Evolutionary conservation across 2,329 filamentous ascomycete genomes (phyloP).

Genomic region (Exophiala mesophila): DNA sequence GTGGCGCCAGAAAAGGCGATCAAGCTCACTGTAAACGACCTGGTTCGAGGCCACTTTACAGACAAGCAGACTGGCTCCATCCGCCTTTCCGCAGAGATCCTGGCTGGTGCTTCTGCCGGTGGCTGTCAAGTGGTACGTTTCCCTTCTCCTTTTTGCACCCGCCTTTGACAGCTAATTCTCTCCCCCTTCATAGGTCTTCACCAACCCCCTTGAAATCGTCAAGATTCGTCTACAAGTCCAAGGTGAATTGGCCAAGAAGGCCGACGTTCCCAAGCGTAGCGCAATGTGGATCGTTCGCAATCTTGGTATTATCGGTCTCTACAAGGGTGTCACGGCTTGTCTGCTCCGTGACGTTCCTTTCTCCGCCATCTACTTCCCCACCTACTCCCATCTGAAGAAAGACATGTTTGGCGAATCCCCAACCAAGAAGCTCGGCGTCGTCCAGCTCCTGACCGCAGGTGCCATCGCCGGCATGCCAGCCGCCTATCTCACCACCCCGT

Average conservation of each 20-base stretch:
- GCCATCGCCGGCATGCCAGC: slow-evolving; percentile 91
- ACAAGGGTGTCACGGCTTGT: slow-evolving; percentile 94
- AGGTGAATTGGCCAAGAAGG: slow-evolving; percentile 85
- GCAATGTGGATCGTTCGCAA: slow-evolving; percentile 98
- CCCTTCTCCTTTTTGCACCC: slow-evolving; percentile 7
- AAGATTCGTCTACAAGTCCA: slow-evolving; percentile 98
- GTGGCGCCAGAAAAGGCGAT: slow-evolving; percentile 99
- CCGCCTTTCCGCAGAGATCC: slow-evolving; percentile 63
- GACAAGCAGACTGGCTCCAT: slow-evolving; percentile 71
- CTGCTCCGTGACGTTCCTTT: slow-evolving; percentile 94
- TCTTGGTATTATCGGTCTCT: slow-evolving; percentile 85
- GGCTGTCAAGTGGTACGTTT: slow-evolving; percentile 87
- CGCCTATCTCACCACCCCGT: slow-evolving; percentile 92
- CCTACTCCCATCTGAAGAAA: slow-evolving; percentile 89
- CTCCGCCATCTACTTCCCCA: slow-evolving; percentile 97
- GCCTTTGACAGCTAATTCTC: not conserved
- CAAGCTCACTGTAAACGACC: slow-evolving; percentile 96
- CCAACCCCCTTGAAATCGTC: slow-evolving; percentile 96
- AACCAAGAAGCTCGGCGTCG: slow-evolving; percentile 79
- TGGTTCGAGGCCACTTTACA: slow-evolving; percentile 72
- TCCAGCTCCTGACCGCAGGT: slow-evolving; percentile 89
- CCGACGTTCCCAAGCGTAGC: slow-evolving; percentile 78
- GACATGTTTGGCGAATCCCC: slow-evolving; percentile 82
- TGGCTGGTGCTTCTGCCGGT: slow-evolving; percentile 86
- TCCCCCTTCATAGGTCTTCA: slow-evolving; percentile 65